Base-by-base conservation (phyloP, 2,329 filamentous ascomycete genomes). In the Fusarium falciforme region DNA sequence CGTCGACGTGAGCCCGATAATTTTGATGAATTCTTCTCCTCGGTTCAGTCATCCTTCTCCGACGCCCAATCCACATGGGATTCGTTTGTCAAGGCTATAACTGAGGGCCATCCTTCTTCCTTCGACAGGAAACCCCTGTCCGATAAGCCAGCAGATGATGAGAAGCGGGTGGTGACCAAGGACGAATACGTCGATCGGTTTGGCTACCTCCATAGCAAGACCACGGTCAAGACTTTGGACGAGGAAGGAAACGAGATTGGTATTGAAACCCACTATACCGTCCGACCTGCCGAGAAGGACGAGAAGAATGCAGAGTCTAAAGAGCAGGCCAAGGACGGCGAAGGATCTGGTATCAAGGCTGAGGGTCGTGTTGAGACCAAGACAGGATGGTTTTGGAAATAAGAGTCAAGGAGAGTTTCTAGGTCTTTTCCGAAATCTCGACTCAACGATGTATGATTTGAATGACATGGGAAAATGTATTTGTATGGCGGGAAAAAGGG, bases 351-450 rank as follows among this genome's bases (percentile, higher is more conserved):
- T 3, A 49, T 70, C 31, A 58, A 65, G 31, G 52, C 69, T 14
- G 68, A 67, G 9, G 74, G 76, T 25, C 68, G 68, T 12, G 40
- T 74, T n/a, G 66, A 78, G 22, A 78, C 80, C 47, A 79, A 80
- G 42, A 67, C 77, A 11, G 80, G 83, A 5, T 85, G 84, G 83
- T 84, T 85, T 44, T 84, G 83, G 83, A 85, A 84, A 70, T 84
- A 80, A 70, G 17, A 12, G 14, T 12, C 9, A 2, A 4, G 6
- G 22, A 31, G 20, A 14, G 17, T 20, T 12, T 16, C 20, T 35
- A 11, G 20, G n/a, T 20, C 10, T 31, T 10, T 5, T 11, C 49
- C 67, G 20, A 20, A 35, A 49, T 68, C 68, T 73, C 63, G 47
- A 54, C 64, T 77, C 63, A 61, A 71, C 36, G 38, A 66, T 71